A percentile compares a stretch with the other conserved stretches of the same genome.
These are phyloP conservation scores for Corymbia citriodora DNA, from an alignment of 441 rosid species.

Conservation along the genomic window DNA sequence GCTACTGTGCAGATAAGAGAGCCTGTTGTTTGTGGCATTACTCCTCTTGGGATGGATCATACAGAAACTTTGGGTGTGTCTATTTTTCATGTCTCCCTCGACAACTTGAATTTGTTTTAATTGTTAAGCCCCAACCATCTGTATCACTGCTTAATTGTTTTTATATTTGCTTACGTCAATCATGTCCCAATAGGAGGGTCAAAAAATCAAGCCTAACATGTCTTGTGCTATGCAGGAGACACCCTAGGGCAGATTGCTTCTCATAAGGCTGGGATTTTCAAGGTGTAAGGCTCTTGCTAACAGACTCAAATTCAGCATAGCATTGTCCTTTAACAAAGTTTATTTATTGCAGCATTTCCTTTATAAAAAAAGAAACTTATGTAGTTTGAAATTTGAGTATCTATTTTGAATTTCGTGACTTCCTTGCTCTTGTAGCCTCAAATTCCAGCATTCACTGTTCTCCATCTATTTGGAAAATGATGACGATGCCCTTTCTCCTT, in stretches of 20 bases:
- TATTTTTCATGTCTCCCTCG: conserved; percentile 3
- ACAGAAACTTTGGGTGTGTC: conserved; percentile 57
- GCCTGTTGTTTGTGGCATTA: conserved; percentile 79
- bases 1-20: conserved; percentile 51
- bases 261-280: conserved; percentile 91
- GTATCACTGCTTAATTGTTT: background rate
- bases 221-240: conserved; percentile 42
- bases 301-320: conserved; percentile 8
- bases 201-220: background rate
- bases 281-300: conserved; percentile 42
- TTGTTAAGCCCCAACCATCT: background rate
- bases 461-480: conserved; percentile 38
- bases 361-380: conserved; percentile 13
- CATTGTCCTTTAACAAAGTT: conserved; percentile 4
- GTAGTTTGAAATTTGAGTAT: conserved; percentile 32
- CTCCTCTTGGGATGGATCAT: conserved; percentile 93
- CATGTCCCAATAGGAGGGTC: background rate
- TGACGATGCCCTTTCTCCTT: background rate
- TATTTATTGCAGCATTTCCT: conserved; percentile 16
- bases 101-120: background rate
- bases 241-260: conserved; percentile 69
- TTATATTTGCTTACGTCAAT: background rate
- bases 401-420: conserved; percentile 50
- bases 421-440: conserved; percentile 68
- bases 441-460: conserved; percentile 80